Evolutionary conservation across 192 early-diverging fungal species (phyloP).

Genomic region (Podila verticillata): DNA sequence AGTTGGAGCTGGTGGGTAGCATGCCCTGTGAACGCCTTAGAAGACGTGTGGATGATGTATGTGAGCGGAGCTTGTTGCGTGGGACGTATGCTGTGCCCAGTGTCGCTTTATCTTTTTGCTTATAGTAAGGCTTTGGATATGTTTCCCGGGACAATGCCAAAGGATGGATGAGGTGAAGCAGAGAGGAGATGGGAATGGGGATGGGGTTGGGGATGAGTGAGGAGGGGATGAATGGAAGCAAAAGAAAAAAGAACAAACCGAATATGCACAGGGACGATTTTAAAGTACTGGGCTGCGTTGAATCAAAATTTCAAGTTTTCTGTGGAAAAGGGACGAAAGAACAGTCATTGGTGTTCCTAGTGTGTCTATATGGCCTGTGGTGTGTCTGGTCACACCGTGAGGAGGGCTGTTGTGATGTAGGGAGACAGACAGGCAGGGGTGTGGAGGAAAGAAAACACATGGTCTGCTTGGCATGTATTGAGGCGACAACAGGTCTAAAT

Average conservation of each 20-base stretch:
- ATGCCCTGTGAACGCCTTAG: not conserved
- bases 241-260: not conserved
- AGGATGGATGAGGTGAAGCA: too few relatives aligned
- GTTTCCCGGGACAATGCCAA: too few relatives aligned
- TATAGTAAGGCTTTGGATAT: too few relatives aligned
- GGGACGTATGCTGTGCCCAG: too few relatives aligned
- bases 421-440: too few relatives aligned
- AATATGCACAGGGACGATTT: not conserved
- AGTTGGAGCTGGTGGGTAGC: slow-evolving; percentile 6
- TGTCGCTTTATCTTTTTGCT: too few relatives aligned
- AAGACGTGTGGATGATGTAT: not conserved
- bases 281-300: too few relatives aligned
- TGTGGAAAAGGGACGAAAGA: not conserved
- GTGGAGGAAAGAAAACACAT: not conserved
- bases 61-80: too few relatives aligned
- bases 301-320: too few relatives aligned
- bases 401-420: not conserved
- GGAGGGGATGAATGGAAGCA: not conserved
- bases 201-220: not conserved
- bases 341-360: not conserved
- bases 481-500: not conserved
- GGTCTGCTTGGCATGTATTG: slow-evolving; percentile 9
- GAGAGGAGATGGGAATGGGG: not conserved
- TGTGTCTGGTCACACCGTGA: not conserved
- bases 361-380: not conserved